Percentiles rank a stretch among this genome's conserved stretches.
phyloP scores from a whole-genome alignment of 305 asterid genomes.

The Nicotiana rustica region DNA sequence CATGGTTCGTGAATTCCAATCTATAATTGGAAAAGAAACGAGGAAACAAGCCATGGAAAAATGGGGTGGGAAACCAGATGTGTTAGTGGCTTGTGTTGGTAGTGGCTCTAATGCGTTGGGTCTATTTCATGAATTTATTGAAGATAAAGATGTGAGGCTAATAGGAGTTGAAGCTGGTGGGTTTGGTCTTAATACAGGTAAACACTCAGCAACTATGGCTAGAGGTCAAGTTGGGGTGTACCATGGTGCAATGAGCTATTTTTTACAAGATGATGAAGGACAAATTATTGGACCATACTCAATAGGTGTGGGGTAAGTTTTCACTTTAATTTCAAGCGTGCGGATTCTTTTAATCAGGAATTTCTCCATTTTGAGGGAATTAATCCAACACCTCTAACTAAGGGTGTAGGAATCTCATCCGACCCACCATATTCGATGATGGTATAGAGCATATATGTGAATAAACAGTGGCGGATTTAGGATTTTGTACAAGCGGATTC shows the following conservation, averaged over 20 bases:
- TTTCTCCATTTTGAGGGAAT: too few relatives aligned
- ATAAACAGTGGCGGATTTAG: too few relatives aligned
- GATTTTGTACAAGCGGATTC: too few relatives aligned
- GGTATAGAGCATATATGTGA: too few relatives aligned
- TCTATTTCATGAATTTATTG: conserved; percentile 70
- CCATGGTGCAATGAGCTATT: conserved; percentile 74
- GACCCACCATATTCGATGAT: too few relatives aligned
- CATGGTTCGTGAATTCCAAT: conserved; percentile 79
- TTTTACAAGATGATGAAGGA: conserved; percentile 75
- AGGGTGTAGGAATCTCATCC: too few relatives aligned
- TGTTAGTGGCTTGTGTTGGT: conserved; percentile 80
- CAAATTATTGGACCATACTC: conserved; percentile 67
- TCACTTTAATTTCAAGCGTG: neutral
- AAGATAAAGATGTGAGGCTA: conserved; percentile 66
- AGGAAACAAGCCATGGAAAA: conserved; percentile 68
- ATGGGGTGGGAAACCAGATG: conserved; percentile 91
- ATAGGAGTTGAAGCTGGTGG: conserved; percentile 84
- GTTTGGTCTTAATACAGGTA: conserved; percentile 43
- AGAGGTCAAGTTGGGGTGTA: conserved; percentile 72
- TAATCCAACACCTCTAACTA: too few relatives aligned
- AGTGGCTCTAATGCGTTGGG: conserved; percentile 85
- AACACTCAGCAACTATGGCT: conserved; percentile 71
- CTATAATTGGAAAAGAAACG: conserved; percentile 78
- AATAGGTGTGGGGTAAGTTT: conserved; percentile 58
- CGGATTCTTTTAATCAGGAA: neutral